A percentile compares a stretch with the other conserved stretches of the same genome.
phyloP scores from a whole-genome alignment of 495 filamentous ascomycete genomes.

The Amniculicola lignicola region DNA sequence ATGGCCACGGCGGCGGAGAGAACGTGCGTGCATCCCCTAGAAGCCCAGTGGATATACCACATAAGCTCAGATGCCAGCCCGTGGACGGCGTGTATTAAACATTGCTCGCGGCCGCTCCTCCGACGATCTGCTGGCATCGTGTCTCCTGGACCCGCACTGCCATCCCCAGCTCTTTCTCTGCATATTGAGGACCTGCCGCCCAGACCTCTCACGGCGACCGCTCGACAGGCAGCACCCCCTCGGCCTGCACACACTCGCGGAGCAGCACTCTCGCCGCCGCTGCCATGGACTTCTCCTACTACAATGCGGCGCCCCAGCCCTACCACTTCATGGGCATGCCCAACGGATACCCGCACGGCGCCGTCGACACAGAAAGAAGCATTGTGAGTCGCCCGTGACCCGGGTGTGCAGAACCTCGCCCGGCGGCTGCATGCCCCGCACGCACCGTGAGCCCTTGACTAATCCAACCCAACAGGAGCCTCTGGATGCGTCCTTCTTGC shows the following conservation, averaged over 20 bases:
- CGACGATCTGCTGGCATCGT: slow-evolving; percentile 4
- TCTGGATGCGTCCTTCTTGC: slow-evolving; percentile 29
- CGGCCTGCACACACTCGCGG: background rate
- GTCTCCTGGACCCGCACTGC: too few species aligned
- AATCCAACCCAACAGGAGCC: slow-evolving; percentile 31
- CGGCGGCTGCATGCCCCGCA: slow-evolving; percentile 4
- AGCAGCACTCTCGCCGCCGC: background rate
- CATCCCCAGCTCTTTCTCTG: too few species aligned
- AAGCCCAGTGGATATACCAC: background rate
- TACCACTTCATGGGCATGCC: slow-evolving; percentile 57
- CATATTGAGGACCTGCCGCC: too few species aligned
- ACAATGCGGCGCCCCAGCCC: slow-evolving; percentile 50
- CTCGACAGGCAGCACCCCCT: background rate
- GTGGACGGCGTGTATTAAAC: slow-evolving; percentile 3
- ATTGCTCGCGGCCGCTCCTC: slow-evolving; percentile 4
- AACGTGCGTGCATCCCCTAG: background rate
- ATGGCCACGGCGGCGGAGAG: background rate
- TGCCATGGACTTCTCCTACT: slow-evolving; percentile 33
- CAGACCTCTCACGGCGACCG: background rate
- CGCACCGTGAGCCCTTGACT: slow-evolving; percentile 16
- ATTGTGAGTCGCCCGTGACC: slow-evolving; percentile 21
- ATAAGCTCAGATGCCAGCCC: background rate
- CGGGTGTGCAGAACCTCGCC: background rate
- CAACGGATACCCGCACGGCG: slow-evolving; percentile 53
- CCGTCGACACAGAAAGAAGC: slow-evolving; percentile 44